A percentile compares a stretch with the other conserved stretches of the same genome.
Conservation (phyloP, 345 rosid species). For the Ceriops tagal region DNA sequence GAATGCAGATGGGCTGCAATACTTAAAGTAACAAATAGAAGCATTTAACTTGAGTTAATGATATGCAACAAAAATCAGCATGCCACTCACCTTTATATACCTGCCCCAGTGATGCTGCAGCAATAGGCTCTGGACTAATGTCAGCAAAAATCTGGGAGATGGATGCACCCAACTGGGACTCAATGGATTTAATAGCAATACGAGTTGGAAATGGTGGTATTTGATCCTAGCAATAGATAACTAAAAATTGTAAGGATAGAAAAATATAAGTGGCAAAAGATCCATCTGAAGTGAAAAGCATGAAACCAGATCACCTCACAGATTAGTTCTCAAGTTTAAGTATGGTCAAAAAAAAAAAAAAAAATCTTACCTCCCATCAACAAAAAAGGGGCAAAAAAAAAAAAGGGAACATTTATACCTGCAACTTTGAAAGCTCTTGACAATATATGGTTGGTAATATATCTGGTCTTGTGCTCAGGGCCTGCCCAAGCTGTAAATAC, state of each 20-base stretch:
- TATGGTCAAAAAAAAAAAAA: slow-evolving; percentile 3
- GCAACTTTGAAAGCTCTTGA: slow-evolving; percentile 92
- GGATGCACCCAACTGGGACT: slow-evolving; percentile 71
- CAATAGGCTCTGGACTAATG: slow-evolving; percentile 82
- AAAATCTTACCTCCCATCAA: background rate
- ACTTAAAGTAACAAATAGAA: slow-evolving; percentile 40
- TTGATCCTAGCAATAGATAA: slow-evolving; percentile 61
- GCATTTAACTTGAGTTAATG: background rate
- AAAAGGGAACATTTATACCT: slow-evolving; percentile 34
- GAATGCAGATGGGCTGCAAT: slow-evolving; percentile 94
- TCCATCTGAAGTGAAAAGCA: background rate
- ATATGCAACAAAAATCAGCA: too few relatives aligned
- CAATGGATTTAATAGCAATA: slow-evolving; percentile 75
- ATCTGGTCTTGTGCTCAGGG: slow-evolving; percentile 91
- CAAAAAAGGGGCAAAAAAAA: too few relatives aligned
- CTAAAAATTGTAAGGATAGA: slow-evolving; percentile 7
- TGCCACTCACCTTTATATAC: slow-evolving; percentile 69
- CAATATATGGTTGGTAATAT: slow-evolving; percentile 78
- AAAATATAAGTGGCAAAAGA: background rate
- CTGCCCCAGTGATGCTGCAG: slow-evolving; percentile 97
- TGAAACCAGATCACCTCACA: slow-evolving; percentile 3
- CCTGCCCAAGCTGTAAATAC: slow-evolving; percentile 83
- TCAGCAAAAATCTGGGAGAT: slow-evolving; percentile 72
- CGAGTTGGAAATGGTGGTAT: slow-evolving; percentile 84
- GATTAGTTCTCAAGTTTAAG: slow-evolving; percentile 1